Conservation (phyloP, 768 basidiomycete species). For the Macrolepiota fuliginosa region DNA sequence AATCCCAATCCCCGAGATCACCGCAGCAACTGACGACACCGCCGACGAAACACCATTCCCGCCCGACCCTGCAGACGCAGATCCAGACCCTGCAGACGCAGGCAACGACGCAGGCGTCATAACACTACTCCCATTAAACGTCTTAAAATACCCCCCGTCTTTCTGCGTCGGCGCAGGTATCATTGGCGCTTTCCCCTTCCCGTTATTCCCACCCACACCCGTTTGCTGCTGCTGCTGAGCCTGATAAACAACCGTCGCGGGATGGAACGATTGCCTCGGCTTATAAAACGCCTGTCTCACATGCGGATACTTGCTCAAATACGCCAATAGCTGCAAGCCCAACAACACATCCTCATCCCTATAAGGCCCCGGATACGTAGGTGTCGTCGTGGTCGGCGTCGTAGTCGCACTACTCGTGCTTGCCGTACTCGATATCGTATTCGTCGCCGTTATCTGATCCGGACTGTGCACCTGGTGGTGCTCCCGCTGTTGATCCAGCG, state of each 20-base stretch:
- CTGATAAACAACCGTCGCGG: slow-evolving; percentile 51
- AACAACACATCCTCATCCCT: slow-evolving; percentile 93
- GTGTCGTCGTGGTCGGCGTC: slow-evolving; percentile 29
- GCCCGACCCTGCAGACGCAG: not conserved
- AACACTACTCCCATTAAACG: slow-evolving; percentile 9
- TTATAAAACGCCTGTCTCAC: slow-evolving; percentile 96
- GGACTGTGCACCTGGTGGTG: slow-evolving; percentile 6
- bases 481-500: not conserved
- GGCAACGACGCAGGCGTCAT: slow-evolving; percentile 3
- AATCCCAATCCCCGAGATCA: too few species aligned
- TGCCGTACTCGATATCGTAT: slow-evolving; percentile 21
- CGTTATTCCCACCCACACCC: slow-evolving; percentile 20
- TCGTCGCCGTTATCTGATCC: slow-evolving; percentile 15
- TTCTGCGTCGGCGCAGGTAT: slow-evolving; percentile 10
- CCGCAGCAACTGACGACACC: too few species aligned
- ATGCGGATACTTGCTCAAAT: slow-evolving; percentile 97
- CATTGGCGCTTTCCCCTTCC: slow-evolving; percentile 46
- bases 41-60: too few species aligned
- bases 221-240: slow-evolving; percentile 3
- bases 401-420: slow-evolving; percentile 18
- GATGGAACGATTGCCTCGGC: slow-evolving; percentile 77
- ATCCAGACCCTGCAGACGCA: not conserved
- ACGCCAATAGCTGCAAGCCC: slow-evolving; percentile 89
- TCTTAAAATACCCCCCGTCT: slow-evolving; percentile 13
- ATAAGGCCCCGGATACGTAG: slow-evolving; percentile 59